Evolutionary conservation across 202 grass and related monocot species (phyloP).

Genomic region (Schoenoplectus tabernaemontani): DNA sequence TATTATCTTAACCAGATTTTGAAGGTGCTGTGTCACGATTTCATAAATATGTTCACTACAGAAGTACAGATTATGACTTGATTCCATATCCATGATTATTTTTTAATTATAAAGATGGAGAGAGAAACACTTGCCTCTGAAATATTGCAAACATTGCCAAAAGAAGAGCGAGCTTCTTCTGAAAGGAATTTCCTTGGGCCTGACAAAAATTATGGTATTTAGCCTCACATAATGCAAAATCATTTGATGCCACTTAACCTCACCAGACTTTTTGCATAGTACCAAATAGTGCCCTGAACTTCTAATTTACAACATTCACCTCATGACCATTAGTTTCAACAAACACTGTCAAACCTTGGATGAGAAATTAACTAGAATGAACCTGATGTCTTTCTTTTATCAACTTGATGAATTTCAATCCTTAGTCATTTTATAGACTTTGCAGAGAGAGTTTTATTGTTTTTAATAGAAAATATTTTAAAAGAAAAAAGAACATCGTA

Average conservation of each 20-base stretch:
- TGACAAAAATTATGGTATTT: slow-evolving; percentile 41
- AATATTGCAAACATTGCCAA: slow-evolving; percentile 39
- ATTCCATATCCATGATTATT: not conserved
- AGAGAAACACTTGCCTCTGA: slow-evolving; percentile 29
- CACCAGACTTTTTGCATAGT: not conserved
- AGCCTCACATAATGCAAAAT: slow-evolving; percentile 7
- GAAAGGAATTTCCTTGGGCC: slow-evolving; percentile 89
- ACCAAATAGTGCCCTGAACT: not conserved
- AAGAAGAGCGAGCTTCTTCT: slow-evolving; percentile 84
- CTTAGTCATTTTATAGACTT: not conserved
- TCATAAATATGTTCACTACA: not conserved
- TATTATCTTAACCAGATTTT: slow-evolving; percentile 8
- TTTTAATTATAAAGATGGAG: slow-evolving; percentile 14
- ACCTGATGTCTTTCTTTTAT: not conserved
- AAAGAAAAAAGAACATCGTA: not conserved
- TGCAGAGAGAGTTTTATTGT: not conserved
- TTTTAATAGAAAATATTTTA: not conserved
- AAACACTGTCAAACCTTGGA: not conserved
- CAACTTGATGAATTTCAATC: not conserved
- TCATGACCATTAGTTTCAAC: not conserved
- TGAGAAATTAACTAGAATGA: not conserved
- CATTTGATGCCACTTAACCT: not conserved
- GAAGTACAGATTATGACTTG: too few relatives aligned
- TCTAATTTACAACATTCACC: slow-evolving; percentile 8
- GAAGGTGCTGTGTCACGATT: slow-evolving; percentile 2